These are phyloP conservation scores for Monoraphidium neglectum DNA, from an alignment of 139 green algal species.

Conservation along the genomic window DNA sequence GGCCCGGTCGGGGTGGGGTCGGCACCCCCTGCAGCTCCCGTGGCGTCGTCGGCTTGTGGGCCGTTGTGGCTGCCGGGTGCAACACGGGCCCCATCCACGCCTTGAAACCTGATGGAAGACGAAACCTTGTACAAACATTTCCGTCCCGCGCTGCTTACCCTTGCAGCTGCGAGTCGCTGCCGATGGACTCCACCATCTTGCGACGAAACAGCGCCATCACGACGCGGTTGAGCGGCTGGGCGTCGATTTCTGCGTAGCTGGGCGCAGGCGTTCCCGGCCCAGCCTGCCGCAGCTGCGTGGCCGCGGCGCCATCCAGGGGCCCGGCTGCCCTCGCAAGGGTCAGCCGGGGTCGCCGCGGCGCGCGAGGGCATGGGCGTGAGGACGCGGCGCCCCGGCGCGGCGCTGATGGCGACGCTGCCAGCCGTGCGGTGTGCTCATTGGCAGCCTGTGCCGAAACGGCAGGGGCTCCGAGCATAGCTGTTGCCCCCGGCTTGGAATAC, in stretches of 20 bases:
- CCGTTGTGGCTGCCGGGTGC: too few species aligned
- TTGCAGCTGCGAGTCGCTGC: slow-evolving; percentile 50
- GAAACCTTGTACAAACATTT: background rate
- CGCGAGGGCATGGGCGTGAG: too few species aligned
- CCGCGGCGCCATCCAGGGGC: background rate
- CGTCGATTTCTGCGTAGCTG: slow-evolving; percentile 59
- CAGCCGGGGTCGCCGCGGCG: too few species aligned
- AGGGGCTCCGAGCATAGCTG: too few species aligned
- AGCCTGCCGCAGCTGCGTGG: background rate
- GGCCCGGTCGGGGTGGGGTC: background rate
- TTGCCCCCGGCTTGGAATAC: too few species aligned
- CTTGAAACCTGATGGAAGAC: background rate
- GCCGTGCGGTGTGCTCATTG: too few species aligned
- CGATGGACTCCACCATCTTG: slow-evolving; percentile 77
- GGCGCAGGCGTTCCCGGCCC: slow-evolving; percentile 19
- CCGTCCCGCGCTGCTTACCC: slow-evolving; percentile 59
- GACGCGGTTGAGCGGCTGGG: slow-evolving; percentile 58
- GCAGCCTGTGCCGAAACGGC: too few species aligned
- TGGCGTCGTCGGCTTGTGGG: too few species aligned
- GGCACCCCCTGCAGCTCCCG: too few species aligned
- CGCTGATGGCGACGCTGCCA: too few species aligned
- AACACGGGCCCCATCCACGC: background rate
- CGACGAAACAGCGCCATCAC: slow-evolving; percentile 78
- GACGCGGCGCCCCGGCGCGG: too few species aligned
- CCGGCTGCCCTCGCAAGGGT: too few species aligned